A percentile compares a stretch with the other conserved stretches of the same genome.
Evolutionary conservation across 805 yeast species (phyloP).

Genomic region (Sugiyamaella marilandica): DNA sequence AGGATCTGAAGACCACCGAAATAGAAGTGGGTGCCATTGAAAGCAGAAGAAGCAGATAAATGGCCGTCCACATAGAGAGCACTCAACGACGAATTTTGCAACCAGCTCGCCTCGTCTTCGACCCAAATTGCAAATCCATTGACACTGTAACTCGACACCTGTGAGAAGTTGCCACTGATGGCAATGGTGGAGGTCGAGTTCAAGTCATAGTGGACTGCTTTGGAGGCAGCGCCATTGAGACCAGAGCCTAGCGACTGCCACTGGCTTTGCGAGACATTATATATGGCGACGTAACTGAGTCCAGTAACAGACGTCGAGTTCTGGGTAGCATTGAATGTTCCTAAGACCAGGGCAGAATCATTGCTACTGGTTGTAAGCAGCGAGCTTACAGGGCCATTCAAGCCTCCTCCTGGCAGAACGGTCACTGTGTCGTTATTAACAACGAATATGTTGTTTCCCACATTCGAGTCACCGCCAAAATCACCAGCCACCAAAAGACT

Average conservation of each 20-base stretch:
- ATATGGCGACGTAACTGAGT: constrained; percentile 17
- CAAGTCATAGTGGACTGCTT: constrained; percentile 19
- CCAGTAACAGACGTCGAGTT: constrained; percentile 6
- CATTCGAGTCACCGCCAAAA: constrained; percentile 31
- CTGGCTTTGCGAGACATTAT: constrained; percentile 9
- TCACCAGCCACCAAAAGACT: constrained; percentile 37
- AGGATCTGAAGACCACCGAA: constrained; percentile 30
- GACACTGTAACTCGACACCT: neutral
- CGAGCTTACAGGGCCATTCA: constrained; percentile 37
- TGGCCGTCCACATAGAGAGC: constrained; percentile 14
- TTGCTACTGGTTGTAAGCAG: constrained; percentile 28
- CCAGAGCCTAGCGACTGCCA: constrained; percentile 23
- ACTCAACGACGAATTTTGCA: constrained; percentile 13
- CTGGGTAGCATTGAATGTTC: constrained; percentile 38
- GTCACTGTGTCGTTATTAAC: constrained; percentile 9
- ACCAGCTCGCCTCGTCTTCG: constrained; percentile 19
- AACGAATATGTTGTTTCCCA: constrained; percentile 10
- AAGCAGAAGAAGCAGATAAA: constrained; percentile 12
- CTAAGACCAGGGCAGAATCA: constrained; percentile 42
- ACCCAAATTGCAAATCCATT: constrained; percentile 24
- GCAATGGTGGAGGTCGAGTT: constrained; percentile 25
- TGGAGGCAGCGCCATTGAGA: constrained; percentile 19
- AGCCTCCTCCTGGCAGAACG: constrained; percentile 34
- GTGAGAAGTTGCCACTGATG: constrained; percentile 23
- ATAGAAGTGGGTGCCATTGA: constrained; percentile 19